Base-by-base conservation (phyloP, 495 filamentous ascomycete species). In the Trichoderma gamsii region DNA sequence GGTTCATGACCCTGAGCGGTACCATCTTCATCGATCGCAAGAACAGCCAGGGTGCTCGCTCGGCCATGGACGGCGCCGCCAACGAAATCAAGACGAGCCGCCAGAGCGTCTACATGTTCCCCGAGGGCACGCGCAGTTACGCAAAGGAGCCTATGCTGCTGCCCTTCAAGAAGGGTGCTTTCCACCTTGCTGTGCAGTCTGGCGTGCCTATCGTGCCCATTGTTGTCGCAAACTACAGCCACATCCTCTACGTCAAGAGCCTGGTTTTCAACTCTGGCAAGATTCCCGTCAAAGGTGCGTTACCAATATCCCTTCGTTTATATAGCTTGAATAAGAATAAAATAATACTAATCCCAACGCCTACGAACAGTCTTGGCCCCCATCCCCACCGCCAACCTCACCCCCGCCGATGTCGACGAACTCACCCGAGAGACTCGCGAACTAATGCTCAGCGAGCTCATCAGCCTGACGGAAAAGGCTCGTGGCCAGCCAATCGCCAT, bases 131-230 rank as follows among this genome's bases (percentile, higher is more conserved):
- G 7, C 84, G 95, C 64, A 94, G 90, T 71, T 97, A 99, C 81
- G 85, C 89, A 63, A 85, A 88, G 71, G 87, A 91, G 63, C 89
- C 95, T 7, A 87, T 83, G 65, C 78, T 99, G 73, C 79, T 97
- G 67, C 87, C 90, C 8, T 99, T 98, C 81, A 99, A 99, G 81
- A 98, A 98, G 81, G 95, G 95, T 69, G 95, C 95, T 46, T 99
- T 98, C 79, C 95, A 98, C 76, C 81, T 99, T 13, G 95, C 95
- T 25, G 87, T 99, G 8, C 90, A 97, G 81, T 96, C 94, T 0
- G 89, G 92, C 73, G 94, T 97, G 35, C 92, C 92, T 23, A 91
- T 98, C 73, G 89, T 99, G 46, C 94, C 94, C 0, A 81, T 97
- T 25, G 91, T 98, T 25, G 85, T 86, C 11, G 90, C 87, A 73